These are phyloP conservation scores for Berkeleyomyces basicola DNA, from an alignment of 2,329 filamentous ascomycete species.

Conservation along the genomic window DNA sequence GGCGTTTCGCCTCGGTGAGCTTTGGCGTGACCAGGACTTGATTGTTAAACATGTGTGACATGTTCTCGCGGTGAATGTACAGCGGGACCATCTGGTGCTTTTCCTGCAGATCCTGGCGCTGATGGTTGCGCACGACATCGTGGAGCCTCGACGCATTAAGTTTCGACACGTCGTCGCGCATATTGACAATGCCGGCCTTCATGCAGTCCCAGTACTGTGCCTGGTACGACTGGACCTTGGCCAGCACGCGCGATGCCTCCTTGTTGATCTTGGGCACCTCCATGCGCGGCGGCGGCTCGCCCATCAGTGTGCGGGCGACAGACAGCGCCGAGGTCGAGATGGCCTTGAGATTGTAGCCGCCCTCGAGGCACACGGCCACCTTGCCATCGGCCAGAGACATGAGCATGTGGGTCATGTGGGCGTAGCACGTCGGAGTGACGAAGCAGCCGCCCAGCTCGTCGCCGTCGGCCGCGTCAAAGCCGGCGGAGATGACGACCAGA, in stretches of 20 bases:
- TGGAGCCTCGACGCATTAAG: slow-evolving; percentile 50
- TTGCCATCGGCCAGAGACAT: slow-evolving; percentile 88
- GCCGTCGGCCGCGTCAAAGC: slow-evolving; percentile 88
- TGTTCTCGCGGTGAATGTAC: slow-evolving; percentile 55
- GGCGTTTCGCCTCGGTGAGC: slow-evolving; percentile 46
- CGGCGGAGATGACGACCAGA: slow-evolving; percentile 84
- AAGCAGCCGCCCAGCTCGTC: slow-evolving; percentile 88
- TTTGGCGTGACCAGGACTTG: slow-evolving; percentile 70
- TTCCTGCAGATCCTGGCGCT: slow-evolving; percentile 53
- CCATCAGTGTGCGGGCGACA: slow-evolving; percentile 86
- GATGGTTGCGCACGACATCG: slow-evolving; percentile 63
- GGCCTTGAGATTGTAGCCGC: slow-evolving; percentile 83
- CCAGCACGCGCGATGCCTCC: slow-evolving; percentile 38
- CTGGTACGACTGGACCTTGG: slow-evolving; percentile 42
- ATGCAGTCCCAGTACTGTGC: slow-evolving; percentile 77
- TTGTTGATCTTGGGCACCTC: slow-evolving; percentile 38
- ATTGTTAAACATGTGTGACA: slow-evolving; percentile 67
- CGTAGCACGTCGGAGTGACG: slow-evolving; percentile 80
- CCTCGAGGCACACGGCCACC: slow-evolving; percentile 82
- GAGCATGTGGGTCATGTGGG: slow-evolving; percentile 98
- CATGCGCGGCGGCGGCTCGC: slow-evolving; percentile 62
- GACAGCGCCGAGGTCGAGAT: slow-evolving; percentile 87
- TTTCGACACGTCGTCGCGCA: slow-evolving; percentile 34
- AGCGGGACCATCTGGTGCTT: slow-evolving; percentile 65
- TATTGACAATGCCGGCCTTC: slow-evolving; percentile 46